Base-by-base conservation (phyloP, 495 filamentous ascomycete species). In the Xylona heveae region DNA sequence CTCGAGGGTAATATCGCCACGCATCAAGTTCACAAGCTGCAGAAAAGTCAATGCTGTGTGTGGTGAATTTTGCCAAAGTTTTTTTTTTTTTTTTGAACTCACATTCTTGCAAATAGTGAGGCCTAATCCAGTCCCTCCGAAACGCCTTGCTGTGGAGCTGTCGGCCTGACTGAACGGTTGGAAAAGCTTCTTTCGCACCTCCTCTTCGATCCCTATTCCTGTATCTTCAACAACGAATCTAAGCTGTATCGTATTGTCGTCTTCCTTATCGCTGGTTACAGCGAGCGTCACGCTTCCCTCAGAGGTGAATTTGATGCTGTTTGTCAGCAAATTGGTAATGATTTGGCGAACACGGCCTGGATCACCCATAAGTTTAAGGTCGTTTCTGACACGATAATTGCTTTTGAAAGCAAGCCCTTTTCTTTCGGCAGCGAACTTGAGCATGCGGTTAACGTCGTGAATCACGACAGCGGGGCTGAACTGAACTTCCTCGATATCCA, bases 121-220 rank as follows among this genome's bases (percentile, higher is more conserved):
- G 1, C 81, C 81, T 1, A 85, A 50, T 2, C 79, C 80, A 3
- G 80, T 90, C 2, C 82, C 81, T 16, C 79, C 80, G 48, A 80
- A 88, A 19, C 64, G 62, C 25, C 74, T 62, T 6, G 70, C 72
- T 4, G 73, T 78, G 2, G 75, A 79, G 14, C 80, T 61, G 41
- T 88, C 83, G 16, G 79, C 80, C 46, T 88, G 79, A 27, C 70
- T 76, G 42, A 90, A 92, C 1, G 82, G 82, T 24, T 76, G 75
- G 57, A 92, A 92, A 2, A 91, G 58, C 10, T 64, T 66, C 39
- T 67, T 68, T 10, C 65, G 52, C 0, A 81, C 74, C 31, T 71
- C 66, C 23, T 83, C 74, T 27, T 77, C 71, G 7, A 90, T 81
- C 2, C 81, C 82, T 28, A 91, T 88, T 0, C 83, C 83, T 2